These are phyloP conservation scores for Chloropicon primus DNA, from an alignment of 139 green algal species.

Conservation along the genomic window DNA sequence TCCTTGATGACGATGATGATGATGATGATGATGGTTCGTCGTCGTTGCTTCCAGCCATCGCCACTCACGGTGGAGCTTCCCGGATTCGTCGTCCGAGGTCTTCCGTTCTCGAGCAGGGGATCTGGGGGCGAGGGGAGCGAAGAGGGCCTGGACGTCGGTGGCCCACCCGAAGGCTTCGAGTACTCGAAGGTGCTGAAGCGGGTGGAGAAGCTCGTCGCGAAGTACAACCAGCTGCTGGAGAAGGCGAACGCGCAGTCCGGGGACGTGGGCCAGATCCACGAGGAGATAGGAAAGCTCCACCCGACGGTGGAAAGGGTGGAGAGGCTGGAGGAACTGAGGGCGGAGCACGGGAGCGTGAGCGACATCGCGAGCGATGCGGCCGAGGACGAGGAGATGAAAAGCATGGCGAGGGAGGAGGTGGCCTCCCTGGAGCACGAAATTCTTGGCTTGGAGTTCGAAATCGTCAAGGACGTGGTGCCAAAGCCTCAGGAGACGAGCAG, in stretches of 20 bases:
- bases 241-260: background rate
- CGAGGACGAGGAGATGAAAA: background rate
- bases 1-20: too few species aligned
- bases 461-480: background rate
- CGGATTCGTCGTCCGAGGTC: too few species aligned
- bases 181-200: background rate
- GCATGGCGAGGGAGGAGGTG: background rate
- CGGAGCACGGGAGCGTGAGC: background rate
- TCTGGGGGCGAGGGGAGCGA: too few species aligned
- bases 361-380: background rate
- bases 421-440: background rate
- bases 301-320: background rate
- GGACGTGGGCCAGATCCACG: background rate
- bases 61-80: too few species aligned
- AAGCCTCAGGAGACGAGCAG: background rate
- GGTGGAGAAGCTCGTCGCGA: background rate
- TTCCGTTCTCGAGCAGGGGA: too few species aligned
- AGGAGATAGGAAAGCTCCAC: background rate
- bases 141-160: too few species aligned
- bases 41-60: too few species aligned
- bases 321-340: background rate
- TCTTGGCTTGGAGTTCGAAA: background rate
- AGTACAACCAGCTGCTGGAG: background rate
- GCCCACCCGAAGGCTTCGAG: too few species aligned
- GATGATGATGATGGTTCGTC: too few species aligned